Conservation (phyloP, 345 rosid species). For the Reutealis trisperma region DNA sequence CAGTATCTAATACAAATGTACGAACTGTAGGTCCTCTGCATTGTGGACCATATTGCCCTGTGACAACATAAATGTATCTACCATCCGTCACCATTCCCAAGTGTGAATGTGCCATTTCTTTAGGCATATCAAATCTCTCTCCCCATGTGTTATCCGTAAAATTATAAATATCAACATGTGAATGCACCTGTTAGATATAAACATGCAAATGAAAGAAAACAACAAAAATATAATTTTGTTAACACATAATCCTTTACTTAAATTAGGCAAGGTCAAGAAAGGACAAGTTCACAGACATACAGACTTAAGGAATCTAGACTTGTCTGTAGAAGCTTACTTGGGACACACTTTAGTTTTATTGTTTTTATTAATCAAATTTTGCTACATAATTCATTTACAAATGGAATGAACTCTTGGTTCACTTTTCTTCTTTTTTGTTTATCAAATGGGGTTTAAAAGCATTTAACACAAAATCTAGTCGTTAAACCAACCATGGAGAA, state of each 20-base stretch:
- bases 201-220: neutral
- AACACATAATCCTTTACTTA: neutral
- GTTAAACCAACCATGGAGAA: constrained; percentile 1
- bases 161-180: constrained; percentile 88
- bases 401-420: neutral
- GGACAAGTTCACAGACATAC: neutral
- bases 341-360: neutral
- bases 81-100: constrained; percentile 98
- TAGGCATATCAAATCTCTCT: constrained; percentile 93
- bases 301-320: neutral
- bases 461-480: neutral
- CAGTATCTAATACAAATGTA: constrained; percentile 82
- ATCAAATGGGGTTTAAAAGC: neutral
- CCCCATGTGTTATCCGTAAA: constrained; percentile 83
- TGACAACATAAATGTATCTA: constrained; percentile 72
- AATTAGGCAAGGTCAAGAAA: neutral
- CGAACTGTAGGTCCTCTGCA: constrained; percentile 89
- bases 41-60: constrained; percentile 95
- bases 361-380: neutral
- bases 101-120: constrained; percentile 98
- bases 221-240: constrained; percentile 10
- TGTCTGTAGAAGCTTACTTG: neutral
- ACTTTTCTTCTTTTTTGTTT: neutral
- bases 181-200: constrained; percentile 63
- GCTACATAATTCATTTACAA: neutral